Base-by-base conservation (phyloP, 192 early-diverging fungal genomes). In the Ambispora gerdemannii region DNA sequence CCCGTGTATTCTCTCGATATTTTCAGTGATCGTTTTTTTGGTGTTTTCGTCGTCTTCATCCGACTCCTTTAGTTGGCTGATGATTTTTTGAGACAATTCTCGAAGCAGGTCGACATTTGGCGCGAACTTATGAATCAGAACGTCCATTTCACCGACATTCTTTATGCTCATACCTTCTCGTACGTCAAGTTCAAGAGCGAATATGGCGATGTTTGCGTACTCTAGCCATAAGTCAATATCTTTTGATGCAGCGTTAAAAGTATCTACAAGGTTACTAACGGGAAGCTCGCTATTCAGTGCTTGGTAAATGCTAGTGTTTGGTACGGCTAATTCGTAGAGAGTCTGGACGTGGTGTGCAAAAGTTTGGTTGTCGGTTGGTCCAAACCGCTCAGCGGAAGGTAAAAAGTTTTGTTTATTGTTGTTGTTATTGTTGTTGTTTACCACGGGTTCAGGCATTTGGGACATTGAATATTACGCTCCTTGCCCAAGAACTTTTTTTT, bases 141-240 rank as follows among this genome's bases (percentile, higher is more conserved):
- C 72, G 38, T 84, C 77, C 50, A 86, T 74, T 50, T 79, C 72
- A 11, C 75, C 62, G 4, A 80, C 71, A 59, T 76, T 74, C 51
- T 72, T 72, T 13, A 80, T 74, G 0, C 63, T 72, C 0, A 73
- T 67, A 6, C 80, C 81, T 34, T 80, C 77, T 25, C 76, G 76
- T 4, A 84, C 75, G 50, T 84, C 74, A 70, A 82, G 78, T 31
- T 83, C 83, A 19, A 84, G 71, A 3, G 81, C 78, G 67, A 83
- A 83, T 38, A 84, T 78, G 25, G 77, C 75, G 70, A 86, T 70
- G 52, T 86, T 80, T 25, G 85, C 81, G 22, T 52, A 75, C 62
- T 83, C 81, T 22, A 86, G 63, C 85, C 85, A 86, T 3, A 75
- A 53, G 22, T 76, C 77, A 35, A 84, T 27, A 32, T 71, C 38